Conservation (phyloP, 805 yeast species). For the Wickerhamomyces queroliae region DNA sequence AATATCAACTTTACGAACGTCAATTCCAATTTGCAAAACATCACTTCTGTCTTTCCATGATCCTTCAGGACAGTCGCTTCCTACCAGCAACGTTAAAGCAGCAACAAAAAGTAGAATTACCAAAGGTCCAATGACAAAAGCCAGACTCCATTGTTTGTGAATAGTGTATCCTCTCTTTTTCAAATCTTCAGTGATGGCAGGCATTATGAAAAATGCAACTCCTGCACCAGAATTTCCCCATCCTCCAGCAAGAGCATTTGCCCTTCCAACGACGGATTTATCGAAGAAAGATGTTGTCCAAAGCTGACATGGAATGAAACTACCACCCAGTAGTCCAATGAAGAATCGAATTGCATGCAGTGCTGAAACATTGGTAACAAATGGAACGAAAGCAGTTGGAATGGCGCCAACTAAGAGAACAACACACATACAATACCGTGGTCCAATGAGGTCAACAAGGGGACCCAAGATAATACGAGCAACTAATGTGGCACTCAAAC, state of each 20-base stretch:
- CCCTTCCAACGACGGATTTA: conserved; percentile 24
- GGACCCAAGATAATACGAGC: conserved; percentile 23
- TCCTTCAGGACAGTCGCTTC: conserved; percentile 31
- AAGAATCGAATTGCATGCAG: conserved; percentile 30
- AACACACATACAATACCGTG: conserved; percentile 23
- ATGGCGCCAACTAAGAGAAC: conserved; percentile 22
- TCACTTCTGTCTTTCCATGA: conserved; percentile 27
- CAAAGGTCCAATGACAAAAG: conserved; percentile 27
- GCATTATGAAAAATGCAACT: conserved; percentile 28
- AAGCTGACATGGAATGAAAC: conserved; percentile 25
- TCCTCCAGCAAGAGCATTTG: conserved; percentile 27
- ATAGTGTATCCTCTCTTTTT: conserved; percentile 13
- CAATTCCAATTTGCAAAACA: conserved; percentile 20
- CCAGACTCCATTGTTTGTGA: conserved; percentile 23
- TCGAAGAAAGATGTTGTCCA: conserved; percentile 26
- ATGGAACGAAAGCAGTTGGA: conserved; percentile 24
- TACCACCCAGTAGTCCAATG: conserved; percentile 33
- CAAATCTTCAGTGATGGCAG: conserved; percentile 19
- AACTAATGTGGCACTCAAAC: conserved; percentile 23
- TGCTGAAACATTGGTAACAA: conserved; percentile 18
- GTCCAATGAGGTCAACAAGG: conserved; percentile 25
- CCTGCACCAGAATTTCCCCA: conserved; percentile 30
- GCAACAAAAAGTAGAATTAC: conserved; percentile 25
- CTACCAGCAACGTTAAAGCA: conserved; percentile 17
- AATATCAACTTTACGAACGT: conserved; percentile 18